Percentiles rank a stretch among this genome's conserved stretches.
Conservation (phyloP, 1,139 yeast species). For the Taphrina communis region DNA sequence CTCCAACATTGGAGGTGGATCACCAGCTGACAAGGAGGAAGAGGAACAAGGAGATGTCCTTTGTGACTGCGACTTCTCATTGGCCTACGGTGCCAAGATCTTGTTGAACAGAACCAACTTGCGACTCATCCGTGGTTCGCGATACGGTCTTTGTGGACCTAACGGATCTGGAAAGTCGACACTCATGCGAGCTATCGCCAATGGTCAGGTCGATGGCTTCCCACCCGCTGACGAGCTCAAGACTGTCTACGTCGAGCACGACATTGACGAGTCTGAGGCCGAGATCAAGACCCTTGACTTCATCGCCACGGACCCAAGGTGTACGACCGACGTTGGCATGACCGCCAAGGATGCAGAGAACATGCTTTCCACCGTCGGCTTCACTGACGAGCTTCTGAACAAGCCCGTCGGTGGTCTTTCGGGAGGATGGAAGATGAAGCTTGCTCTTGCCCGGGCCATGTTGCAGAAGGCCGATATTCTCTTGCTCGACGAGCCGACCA, state of each 20-base stretch:
- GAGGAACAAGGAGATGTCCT: constrained; percentile 99
- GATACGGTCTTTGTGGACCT: constrained; percentile 99
- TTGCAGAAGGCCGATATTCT: constrained; percentile 97
- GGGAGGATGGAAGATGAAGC: constrained; percentile 99
- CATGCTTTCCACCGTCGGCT: constrained; percentile 80
- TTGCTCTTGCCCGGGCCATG: constrained; percentile 99
- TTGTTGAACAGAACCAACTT: constrained; percentile 87
- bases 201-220: constrained; percentile 99
- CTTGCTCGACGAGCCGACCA: constrained; percentile 99
- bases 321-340: constrained; percentile 48
- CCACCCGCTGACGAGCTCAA: constrained; percentile 98
- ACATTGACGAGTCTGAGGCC: constrained; percentile 96
- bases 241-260: constrained; percentile 99
- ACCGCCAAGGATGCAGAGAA: constrained; percentile 73
- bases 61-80: constrained; percentile 99
- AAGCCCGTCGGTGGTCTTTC: constrained; percentile 80
- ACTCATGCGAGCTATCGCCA: constrained; percentile 99
- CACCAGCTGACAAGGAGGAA: constrained; percentile 88
- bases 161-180: constrained; percentile 99
- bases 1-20: constrained; percentile 97
- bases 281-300: constrained; percentile 92
- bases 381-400: constrained; percentile 88
- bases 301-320: constrained; percentile 64
- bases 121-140: constrained; percentile 88
- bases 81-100: constrained; percentile 98